These are phyloP conservation scores for Lablab purpureus DNA, from an alignment of 306 rosid species.

Conservation along the genomic window DNA sequence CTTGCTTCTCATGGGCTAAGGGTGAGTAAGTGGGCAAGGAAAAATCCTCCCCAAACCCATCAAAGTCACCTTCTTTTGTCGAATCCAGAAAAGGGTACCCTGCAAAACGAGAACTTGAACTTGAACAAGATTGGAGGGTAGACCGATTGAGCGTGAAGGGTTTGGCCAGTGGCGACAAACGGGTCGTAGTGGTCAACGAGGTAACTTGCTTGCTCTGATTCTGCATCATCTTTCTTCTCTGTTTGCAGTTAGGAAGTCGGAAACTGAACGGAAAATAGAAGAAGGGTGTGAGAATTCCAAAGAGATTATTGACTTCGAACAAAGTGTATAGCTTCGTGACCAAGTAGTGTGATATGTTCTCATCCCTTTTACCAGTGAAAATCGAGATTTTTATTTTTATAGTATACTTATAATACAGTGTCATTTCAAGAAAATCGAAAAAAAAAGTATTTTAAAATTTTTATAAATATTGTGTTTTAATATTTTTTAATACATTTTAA, in stretches of 20 bases:
- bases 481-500: too few species aligned
- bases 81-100: slow-evolving; percentile 45
- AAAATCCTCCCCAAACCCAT: slow-evolving; percentile 18
- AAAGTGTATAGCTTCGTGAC: slow-evolving; percentile 11
- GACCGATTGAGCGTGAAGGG: slow-evolving; percentile 62
- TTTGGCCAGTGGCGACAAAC: slow-evolving; percentile 71
- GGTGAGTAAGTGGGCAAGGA: slow-evolving; percentile 38
- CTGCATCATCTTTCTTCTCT: slow-evolving; percentile 36
- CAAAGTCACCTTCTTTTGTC: slow-evolving; percentile 37
- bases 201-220: slow-evolving; percentile 36
- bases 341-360: too few species aligned
- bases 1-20: slow-evolving; percentile 23
- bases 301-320: slow-evolving; percentile 11
- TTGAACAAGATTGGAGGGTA: slow-evolving; percentile 41
- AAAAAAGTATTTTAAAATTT: too few species aligned
- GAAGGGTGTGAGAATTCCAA: not conserved
- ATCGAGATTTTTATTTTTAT: too few species aligned
- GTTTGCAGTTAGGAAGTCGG: slow-evolving; percentile 5
- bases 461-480: too few species aligned
- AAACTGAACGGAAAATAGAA: not conserved
- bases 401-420: too few species aligned
- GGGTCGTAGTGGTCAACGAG: slow-evolving; percentile 48
- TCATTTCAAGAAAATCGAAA: too few species aligned
- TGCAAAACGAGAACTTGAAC: slow-evolving; percentile 20
- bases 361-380: too few species aligned